phyloP scores from a whole-genome alignment of 2,329 filamentous ascomycete species.

The Coniochaeta ligniaria region DNA sequence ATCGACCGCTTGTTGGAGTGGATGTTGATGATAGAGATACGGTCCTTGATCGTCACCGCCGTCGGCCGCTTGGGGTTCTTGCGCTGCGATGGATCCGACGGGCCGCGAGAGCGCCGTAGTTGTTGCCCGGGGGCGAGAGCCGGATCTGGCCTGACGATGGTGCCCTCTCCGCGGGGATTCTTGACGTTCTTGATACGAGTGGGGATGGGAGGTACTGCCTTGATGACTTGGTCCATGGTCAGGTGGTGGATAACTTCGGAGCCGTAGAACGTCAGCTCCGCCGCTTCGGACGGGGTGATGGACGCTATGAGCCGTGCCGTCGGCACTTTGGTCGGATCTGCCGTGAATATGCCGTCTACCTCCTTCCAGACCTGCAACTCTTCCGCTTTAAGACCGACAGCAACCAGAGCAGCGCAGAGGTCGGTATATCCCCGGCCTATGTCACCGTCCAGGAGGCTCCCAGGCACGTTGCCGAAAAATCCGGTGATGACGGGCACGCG shows the following conservation, averaged over 20 bases:
- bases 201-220: slow-evolving; percentile 69
- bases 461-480: slow-evolving; percentile 90
- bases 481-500: slow-evolving; percentile 78
- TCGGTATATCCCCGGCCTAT: slow-evolving; percentile 96
- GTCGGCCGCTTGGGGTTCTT: slow-evolving; percentile 69
- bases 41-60: slow-evolving; percentile 94
- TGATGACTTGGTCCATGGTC: slow-evolving; percentile 95
- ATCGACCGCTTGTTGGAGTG: slow-evolving; percentile 96
- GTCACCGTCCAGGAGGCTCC: slow-evolving; percentile 78
- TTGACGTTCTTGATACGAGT: slow-evolving; percentile 92
- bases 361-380: slow-evolving; percentile 99
- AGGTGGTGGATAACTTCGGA: slow-evolving; percentile 98
- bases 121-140: slow-evolving; percentile 46
- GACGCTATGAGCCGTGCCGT: slow-evolving; percentile 83
- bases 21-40: slow-evolving; percentile 94
- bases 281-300: slow-evolving; percentile 91
- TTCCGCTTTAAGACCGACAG: slow-evolving; percentile 77
- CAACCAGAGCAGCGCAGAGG: slow-evolving; percentile 84
- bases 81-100: slow-evolving; percentile 24
- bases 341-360: slow-evolving; percentile 59
- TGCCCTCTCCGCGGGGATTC: slow-evolving; percentile 72
- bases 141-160: slow-evolving; percentile 74
- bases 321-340: slow-evolving; percentile 79
- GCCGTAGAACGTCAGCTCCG: slow-evolving; percentile 89
- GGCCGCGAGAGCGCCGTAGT: slow-evolving; percentile 44